A percentile compares a stretch with the other conserved stretches of the same genome.
These are phyloP conservation scores for Citrus maxima DNA, from an alignment of 345 rosid species.

Conservation along the genomic window DNA sequence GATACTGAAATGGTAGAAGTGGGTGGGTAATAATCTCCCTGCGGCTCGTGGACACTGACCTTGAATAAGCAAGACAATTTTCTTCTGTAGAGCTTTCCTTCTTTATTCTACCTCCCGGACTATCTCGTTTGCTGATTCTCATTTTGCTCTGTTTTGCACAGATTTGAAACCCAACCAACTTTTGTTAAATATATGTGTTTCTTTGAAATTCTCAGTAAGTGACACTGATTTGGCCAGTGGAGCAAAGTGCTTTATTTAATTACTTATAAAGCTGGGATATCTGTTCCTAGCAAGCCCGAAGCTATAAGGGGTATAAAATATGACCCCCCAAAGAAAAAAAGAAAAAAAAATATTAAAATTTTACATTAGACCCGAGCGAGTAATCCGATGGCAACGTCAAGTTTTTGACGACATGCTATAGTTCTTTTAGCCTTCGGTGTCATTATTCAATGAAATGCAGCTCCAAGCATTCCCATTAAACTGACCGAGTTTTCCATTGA, in stretches of 20 bases:
- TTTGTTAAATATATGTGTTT: neutral
- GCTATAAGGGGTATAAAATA: too few relatives aligned
- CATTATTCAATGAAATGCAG: too few relatives aligned
- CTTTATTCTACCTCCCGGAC: neutral
- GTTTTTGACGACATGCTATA: too few relatives aligned
- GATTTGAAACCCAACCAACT: neutral
- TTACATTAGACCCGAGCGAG: too few relatives aligned
- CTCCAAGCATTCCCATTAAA: too few relatives aligned
- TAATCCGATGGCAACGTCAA: too few relatives aligned
- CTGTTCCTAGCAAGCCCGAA: neutral
- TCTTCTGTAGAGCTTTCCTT: neutral
- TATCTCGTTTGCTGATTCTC: neutral
- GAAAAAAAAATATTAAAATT: too few relatives aligned
- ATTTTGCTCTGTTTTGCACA: neutral
- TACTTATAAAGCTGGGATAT: neutral
- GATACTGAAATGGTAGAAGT: constrained; percentile 11
- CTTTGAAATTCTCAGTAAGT: neutral
- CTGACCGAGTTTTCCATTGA: too few relatives aligned
- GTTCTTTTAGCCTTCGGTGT: too few relatives aligned
- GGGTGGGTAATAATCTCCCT: constrained; percentile 16
- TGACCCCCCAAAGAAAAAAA: too few relatives aligned
- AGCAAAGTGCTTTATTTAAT: neutral
- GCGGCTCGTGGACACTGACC: neutral
- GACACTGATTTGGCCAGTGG: neutral
- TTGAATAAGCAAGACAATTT: neutral